phyloP scores from a whole-genome alignment of 2,329 filamentous ascomycete species.

The Aspergillus aculeatinus region DNA sequence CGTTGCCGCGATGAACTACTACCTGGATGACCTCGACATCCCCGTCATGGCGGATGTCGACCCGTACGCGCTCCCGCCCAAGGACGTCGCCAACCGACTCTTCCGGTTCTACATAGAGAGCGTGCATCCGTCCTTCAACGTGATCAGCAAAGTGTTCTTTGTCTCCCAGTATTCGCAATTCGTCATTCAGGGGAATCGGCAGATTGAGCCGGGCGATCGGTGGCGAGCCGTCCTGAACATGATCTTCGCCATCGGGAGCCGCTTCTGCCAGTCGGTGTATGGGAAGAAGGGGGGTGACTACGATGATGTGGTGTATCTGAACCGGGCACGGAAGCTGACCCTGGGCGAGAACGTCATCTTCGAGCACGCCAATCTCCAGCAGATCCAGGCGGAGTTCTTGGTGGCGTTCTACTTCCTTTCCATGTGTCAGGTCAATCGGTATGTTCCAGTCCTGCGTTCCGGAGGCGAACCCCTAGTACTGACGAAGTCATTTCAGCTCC shows the following conservation, averaged over 20 bases:
- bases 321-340: constrained; percentile 39
- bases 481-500: constrained; percentile 26
- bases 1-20: constrained; percentile 35
- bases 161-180: constrained; percentile 40
- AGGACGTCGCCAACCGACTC: constrained; percentile 38
- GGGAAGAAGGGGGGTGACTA: constrained; percentile 21
- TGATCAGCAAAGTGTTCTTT: constrained; percentile 41
- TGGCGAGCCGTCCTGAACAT: constrained; percentile 48
- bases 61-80: constrained; percentile 38
- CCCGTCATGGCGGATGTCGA: constrained; percentile 36
- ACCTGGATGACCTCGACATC: constrained; percentile 42
- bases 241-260: constrained; percentile 47
- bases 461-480: neutral
- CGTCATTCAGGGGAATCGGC: constrained; percentile 15
- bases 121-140: constrained; percentile 42
- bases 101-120: constrained; percentile 40
- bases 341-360: constrained; percentile 39
- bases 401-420: constrained; percentile 42
- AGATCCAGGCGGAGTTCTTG: constrained; percentile 43
- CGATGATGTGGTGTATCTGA: constrained; percentile 43
- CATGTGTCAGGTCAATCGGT: constrained; percentile 45
- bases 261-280: constrained; percentile 37
- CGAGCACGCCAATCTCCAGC: constrained; percentile 44
- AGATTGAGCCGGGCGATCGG: constrained; percentile 30
- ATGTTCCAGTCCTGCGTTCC: constrained; percentile 2